Evolutionary conservation across 805 yeast species (phyloP).

Genomic region (Pichia gijzeniarum): DNA sequence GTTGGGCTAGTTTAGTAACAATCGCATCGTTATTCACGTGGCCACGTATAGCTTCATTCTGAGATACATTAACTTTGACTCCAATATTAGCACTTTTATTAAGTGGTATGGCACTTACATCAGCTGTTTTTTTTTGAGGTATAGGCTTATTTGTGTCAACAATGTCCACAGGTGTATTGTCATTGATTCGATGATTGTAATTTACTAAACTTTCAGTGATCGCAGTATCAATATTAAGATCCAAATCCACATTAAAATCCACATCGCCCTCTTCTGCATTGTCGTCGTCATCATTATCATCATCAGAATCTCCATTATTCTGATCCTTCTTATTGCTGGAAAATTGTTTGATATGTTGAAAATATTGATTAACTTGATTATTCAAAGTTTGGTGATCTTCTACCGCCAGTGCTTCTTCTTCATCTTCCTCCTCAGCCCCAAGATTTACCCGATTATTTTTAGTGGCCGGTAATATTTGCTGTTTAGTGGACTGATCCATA

Average conservation of each 20-base stretch:
- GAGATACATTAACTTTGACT: too few species aligned
- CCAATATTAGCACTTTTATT: too few species aligned
- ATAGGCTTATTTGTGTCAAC: too few species aligned
- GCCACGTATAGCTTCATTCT: too few species aligned
- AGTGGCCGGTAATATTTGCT: neutral
- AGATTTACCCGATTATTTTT: neutral
- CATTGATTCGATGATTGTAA: neutral
- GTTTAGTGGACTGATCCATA: slow-evolving; percentile 1
- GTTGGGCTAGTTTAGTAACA: too few species aligned
- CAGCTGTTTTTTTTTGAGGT: too few species aligned
- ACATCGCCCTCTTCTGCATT: neutral
- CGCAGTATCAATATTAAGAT: slow-evolving; percentile 4
- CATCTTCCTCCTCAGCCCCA: neutral
- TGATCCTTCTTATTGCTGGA: slow-evolving; percentile 5
- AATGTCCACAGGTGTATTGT: neutral
- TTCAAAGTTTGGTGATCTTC: slow-evolving; percentile 25
- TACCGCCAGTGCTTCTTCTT: slow-evolving; percentile 2
- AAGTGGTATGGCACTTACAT: too few species aligned
- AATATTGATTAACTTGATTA: slow-evolving; percentile 25
- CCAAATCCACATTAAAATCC: slow-evolving; percentile 2
- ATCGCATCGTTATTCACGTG: neutral
- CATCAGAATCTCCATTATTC: neutral
- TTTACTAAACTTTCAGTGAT: slow-evolving; percentile 5
- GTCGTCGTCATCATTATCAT: neutral
- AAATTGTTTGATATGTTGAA: slow-evolving; percentile 22